Evolutionary conservation across 2,329 filamentous ascomycete species (phyloP).

Genomic region (Teratosphaeria zuluensis): DNA sequence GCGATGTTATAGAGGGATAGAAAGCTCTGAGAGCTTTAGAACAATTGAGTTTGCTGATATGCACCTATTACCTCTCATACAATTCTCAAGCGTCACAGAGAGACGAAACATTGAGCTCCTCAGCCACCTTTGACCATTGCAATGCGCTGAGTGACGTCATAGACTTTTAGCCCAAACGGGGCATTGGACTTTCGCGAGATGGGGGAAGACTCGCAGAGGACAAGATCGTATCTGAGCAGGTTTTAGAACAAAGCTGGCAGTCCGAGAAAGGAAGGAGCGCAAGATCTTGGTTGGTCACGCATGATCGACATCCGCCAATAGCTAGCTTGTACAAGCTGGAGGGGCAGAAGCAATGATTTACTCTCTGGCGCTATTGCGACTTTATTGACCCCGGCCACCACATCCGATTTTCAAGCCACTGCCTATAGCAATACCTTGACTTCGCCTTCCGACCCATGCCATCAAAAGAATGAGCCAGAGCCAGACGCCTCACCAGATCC

Average conservation of each 20-base stretch:
- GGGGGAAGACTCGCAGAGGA: background rate
- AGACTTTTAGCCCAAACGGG: background rate
- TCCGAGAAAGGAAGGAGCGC: background rate
- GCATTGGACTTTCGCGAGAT: too few relatives aligned
- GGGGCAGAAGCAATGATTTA: too few relatives aligned
- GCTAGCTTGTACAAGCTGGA: background rate
- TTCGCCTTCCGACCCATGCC: background rate
- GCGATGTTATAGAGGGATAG: background rate
- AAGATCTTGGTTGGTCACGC: background rate
- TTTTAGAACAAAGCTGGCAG: background rate
- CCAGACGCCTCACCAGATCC: background rate
- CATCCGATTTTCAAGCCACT: too few relatives aligned
- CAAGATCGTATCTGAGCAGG: background rate
- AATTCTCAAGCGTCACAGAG: background rate
- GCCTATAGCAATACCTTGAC: background rate
- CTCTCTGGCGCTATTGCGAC: too few relatives aligned
- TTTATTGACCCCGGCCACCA: too few relatives aligned
- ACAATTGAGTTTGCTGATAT: background rate
- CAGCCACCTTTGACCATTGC: background rate
- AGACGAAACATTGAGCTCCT: background rate
- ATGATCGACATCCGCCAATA: background rate
- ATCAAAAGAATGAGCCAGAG: background rate
- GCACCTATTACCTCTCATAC: background rate
- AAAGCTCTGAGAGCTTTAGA: background rate
- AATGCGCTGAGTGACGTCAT: background rate